A percentile compares a stretch with the other conserved stretches of the same genome.
phyloP scores from a whole-genome alignment of 495 filamentous ascomycete genomes.

The Penicillium cinerascens region DNA sequence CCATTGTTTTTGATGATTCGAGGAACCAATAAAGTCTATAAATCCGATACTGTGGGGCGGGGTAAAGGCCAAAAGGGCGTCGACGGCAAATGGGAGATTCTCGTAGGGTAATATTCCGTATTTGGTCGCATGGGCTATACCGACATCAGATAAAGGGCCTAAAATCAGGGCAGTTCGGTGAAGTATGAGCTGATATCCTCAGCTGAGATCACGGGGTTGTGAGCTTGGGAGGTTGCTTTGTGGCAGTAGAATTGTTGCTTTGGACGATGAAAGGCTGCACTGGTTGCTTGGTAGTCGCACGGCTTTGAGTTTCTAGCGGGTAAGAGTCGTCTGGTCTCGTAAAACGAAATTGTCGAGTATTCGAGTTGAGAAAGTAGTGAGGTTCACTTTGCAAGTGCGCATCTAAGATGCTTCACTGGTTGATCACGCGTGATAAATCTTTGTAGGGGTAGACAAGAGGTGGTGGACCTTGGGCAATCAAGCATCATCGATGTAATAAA shows the following conservation, averaged over 20 bases:
- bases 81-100: too few species aligned
- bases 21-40: neutral
- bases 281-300: too few species aligned
- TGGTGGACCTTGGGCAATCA: neutral
- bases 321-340: too few species aligned
- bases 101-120: too few species aligned
- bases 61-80: neutral
- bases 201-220: neutral
- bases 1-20: constrained; percentile 4
- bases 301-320: too few species aligned
- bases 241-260: neutral
- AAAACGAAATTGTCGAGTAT: too few species aligned
- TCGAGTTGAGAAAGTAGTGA: too few species aligned
- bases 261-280: neutral
- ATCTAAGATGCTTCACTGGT: neutral
- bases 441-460: neutral
- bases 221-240: neutral
- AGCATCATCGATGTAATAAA: neutral
- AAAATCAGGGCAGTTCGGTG: too few species aligned
- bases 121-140: too few species aligned
- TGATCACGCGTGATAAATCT: neutral
- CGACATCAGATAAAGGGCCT: too few species aligned
- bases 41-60: neutral
- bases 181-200: too few species aligned
- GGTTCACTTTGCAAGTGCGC: too few species aligned